Evolutionary conservation across 352 stramenopile species (phyloP).

Genomic region (Phytophthora brassicae): DNA sequence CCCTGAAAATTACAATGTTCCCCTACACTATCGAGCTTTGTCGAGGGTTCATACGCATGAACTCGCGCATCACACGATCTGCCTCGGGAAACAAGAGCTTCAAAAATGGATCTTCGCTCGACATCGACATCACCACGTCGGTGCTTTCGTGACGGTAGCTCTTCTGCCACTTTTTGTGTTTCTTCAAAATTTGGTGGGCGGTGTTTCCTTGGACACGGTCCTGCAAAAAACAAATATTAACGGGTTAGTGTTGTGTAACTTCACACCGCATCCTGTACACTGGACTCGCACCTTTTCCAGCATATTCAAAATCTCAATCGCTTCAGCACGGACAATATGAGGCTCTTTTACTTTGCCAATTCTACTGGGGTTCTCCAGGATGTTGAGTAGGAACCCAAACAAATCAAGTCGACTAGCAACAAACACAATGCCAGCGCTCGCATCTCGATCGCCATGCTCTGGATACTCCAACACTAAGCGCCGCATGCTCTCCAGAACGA

Average conservation of each 20-base stretch:
- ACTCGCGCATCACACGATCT: slow-evolving; percentile 61
- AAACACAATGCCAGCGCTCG: slow-evolving; percentile 70
- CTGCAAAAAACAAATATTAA: slow-evolving; percentile 14
- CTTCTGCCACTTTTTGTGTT: slow-evolving; percentile 90
- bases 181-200: slow-evolving; percentile 83
- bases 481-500: slow-evolving; percentile 73
- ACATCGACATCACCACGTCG: slow-evolving; percentile 41
- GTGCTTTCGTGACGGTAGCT: slow-evolving; percentile 63
- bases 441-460: slow-evolving; percentile 63
- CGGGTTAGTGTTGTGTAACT: slow-evolving; percentile 2
- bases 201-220: slow-evolving; percentile 69
- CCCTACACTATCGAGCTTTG: slow-evolving; percentile 26
- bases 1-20: neutral
- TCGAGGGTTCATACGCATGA: slow-evolving; percentile 36
- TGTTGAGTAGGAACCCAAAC: slow-evolving; percentile 75
- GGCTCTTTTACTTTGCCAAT: slow-evolving; percentile 66
- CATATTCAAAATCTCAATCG: slow-evolving; percentile 78
- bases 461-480: slow-evolving; percentile 69
- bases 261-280: neutral
- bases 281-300: slow-evolving; percentile 63
- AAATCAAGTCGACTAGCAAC: slow-evolving; percentile 66
- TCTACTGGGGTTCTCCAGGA: slow-evolving; percentile 60
- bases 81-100: slow-evolving; percentile 55
- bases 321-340: slow-evolving; percentile 60
- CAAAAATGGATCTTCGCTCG: slow-evolving; percentile 75